Base-by-base conservation (phyloP, 371 early-diverging fungal genomes). In the Mycotypha africana region DNA sequence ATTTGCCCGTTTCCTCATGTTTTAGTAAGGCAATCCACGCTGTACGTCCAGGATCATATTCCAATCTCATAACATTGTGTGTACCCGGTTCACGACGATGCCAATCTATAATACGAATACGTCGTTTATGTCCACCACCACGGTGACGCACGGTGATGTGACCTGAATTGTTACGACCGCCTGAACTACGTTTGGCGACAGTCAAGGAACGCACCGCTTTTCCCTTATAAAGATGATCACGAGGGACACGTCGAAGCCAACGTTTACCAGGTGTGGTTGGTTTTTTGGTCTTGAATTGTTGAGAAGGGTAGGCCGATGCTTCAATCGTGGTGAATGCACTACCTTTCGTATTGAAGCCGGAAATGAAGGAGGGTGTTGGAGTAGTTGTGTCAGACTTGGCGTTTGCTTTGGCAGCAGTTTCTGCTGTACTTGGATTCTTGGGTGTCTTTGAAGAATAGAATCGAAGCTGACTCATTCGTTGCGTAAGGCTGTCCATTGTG, bases 11-110 rank as follows among this genome's bases (percentile, higher is more conserved):
- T 24, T 74, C 70, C 37, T 87, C 75, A 56, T 91, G 81, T 42
- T 81, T 77, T 54, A 97, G 73, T 51, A 97, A 60, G 8, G 93
- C 92, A 51, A 97, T 88, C 67, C 91, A 89, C n/a, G 89, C 95
- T 26, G 86, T 85, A 37, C 98, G 76, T 60, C 92, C 92, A 19
- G 98, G 98, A 62, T 97, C 98, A 58, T 93, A 91, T 64, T 97
- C 98, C 16, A 95, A 65, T 15, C 98, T 82, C 47, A 90, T 72
- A 2, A 97, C 95, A 34, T 81, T 76, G 50, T 92, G 92, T 5
- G 77, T 64, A 1, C 93, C 95, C 0, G 84, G 58, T 39, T 79
- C 79, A 23, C 51, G 59, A 46, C 98, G 91, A 47, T 77, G 60
- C 76, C 92, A 95, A 51, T 97, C 98, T 6, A 97, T 72, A 16